phyloP scores from a whole-genome alignment of 257 asterid genomes.

The Ligustrum vulgare region DNA sequence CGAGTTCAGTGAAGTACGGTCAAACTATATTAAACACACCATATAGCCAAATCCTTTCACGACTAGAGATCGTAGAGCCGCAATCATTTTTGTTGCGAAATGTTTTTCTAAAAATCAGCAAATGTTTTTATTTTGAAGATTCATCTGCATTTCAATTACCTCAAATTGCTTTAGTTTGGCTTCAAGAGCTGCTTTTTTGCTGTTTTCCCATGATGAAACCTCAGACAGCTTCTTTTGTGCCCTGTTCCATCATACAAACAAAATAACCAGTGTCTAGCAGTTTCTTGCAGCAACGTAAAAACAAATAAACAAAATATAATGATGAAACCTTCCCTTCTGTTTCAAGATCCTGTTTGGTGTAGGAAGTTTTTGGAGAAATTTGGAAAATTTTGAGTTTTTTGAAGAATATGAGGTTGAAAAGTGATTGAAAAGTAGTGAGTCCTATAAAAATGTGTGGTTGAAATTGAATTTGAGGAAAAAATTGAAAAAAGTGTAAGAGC shows the following conservation, averaged over 20 bases:
- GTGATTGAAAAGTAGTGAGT: no score
- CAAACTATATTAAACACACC: not conserved
- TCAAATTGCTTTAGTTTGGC: slow-evolving; percentile 60
- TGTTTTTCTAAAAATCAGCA: not conserved
- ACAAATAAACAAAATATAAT: not conserved
- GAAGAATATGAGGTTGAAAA: no score
- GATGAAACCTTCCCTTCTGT: not conserved
- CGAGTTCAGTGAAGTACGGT: not conserved
- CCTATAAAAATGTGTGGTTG: no score
- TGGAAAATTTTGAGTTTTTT: no score
- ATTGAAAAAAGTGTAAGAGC: no score
- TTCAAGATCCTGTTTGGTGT: not conserved
- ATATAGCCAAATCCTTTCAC: not conserved
- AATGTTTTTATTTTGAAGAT: not conserved
- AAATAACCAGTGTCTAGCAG: not conserved
- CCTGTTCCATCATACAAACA: slow-evolving; percentile 28
- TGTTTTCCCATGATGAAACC: slow-evolving; percentile 75
- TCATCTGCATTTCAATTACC: slow-evolving; percentile 37
- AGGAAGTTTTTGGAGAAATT: no score
- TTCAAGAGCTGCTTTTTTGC: slow-evolving; percentile 65
- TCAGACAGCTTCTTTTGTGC: slow-evolving; percentile 74
- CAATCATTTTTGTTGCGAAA: not conserved
- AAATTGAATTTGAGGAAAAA: no score
- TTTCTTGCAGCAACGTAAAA: not conserved
- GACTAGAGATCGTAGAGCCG: not conserved